phyloP scores from a whole-genome alignment of 345 rosid species.

The Syzygium aromaticum region DNA sequence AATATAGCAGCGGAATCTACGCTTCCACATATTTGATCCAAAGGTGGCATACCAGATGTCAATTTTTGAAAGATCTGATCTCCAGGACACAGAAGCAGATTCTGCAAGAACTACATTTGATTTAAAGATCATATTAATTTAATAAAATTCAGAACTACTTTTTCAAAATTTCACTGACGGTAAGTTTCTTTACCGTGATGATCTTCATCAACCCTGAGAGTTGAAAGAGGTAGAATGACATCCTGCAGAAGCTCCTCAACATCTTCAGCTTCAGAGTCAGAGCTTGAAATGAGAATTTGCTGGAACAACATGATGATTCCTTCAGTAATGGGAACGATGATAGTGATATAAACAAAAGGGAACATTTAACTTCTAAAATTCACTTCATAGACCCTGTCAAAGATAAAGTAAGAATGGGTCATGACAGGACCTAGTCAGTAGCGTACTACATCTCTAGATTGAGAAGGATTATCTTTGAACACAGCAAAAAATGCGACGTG shows the following conservation, averaged over 20 bases:
- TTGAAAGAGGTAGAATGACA: conserved; percentile 40
- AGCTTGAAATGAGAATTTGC: conserved; percentile 37
- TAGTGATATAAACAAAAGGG: background rate
- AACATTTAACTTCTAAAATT: background rate
- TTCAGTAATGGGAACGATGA: background rate
- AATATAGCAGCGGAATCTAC: conserved; percentile 78
- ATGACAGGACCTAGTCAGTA: background rate
- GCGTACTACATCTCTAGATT: background rate
- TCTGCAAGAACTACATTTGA: conserved; percentile 16
- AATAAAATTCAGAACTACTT: background rate
- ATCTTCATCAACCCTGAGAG: conserved; percentile 47
- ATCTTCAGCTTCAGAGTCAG: conserved; percentile 53
- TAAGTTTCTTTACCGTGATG: background rate
- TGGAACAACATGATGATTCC: conserved; percentile 7
- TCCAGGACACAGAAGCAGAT: conserved; percentile 34
- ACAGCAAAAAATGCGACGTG: background rate
- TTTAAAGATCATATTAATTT: background rate
- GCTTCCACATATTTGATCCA: conserved; percentile 84
- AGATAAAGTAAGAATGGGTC: background rate
- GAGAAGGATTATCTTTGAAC: background rate
- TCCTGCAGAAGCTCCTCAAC: conserved; percentile 19
- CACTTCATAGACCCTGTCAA: background rate
- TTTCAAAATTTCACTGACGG: background rate
- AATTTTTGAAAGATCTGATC: conserved; percentile 51
- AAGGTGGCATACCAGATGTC: conserved; percentile 80